phyloP scores from a whole-genome alignment of 208 protist species.

The Leishmania martiniquensis region DNA sequence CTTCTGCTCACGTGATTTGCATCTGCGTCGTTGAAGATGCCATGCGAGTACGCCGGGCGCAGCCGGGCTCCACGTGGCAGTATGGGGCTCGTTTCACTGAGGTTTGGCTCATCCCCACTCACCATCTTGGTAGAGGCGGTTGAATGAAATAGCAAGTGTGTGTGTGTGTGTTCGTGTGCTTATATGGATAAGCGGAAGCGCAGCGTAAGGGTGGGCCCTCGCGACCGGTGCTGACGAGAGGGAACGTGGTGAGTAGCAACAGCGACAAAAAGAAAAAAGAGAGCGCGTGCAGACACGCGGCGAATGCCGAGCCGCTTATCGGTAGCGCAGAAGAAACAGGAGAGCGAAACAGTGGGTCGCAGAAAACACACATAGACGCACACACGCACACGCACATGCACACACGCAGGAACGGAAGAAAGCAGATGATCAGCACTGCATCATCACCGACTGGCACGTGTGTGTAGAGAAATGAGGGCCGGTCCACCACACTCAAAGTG shows the following conservation, averaged over 20 bases:
- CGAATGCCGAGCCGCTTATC: too few relatives aligned
- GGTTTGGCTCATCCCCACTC: background rate
- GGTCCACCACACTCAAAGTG: background rate
- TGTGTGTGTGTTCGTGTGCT: background rate
- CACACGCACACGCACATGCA: background rate
- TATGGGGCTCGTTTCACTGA: slow-evolving; percentile 33
- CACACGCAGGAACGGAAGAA: too few relatives aligned
- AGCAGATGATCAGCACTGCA: background rate
- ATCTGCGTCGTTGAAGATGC: slow-evolving; percentile 1
- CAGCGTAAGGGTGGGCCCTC: background rate
- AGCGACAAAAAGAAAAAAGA: background rate
- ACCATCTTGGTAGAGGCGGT: background rate
- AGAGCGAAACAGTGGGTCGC: background rate
- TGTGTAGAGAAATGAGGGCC: background rate
- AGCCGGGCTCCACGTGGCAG: slow-evolving; percentile 16
- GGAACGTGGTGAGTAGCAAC: background rate
- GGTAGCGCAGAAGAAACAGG: background rate
- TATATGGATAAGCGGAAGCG: background rate
- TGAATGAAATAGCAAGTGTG: too few relatives aligned
- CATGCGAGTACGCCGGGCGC: slow-evolving; percentile 43
- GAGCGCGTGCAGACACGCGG: background rate
- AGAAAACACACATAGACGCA: too few relatives aligned
- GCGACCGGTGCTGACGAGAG: background rate
- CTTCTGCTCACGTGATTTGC: background rate
- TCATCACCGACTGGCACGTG: background rate